phyloP scores from a whole-genome alignment of 768 basidiomycete genomes.

The Auricularia sp. region DNA sequence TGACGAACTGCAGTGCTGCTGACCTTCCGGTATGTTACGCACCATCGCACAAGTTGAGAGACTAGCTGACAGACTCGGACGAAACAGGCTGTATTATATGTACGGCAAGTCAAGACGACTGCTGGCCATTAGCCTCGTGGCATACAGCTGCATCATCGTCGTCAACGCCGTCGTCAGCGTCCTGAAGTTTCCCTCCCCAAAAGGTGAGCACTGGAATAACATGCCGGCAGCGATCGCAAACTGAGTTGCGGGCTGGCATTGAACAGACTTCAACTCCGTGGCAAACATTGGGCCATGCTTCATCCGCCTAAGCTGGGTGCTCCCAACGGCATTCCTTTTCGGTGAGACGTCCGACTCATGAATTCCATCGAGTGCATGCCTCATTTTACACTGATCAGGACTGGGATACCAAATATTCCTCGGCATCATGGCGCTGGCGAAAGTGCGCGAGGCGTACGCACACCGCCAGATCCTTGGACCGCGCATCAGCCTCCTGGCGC shows the following conservation, averaged over 20 bases:
- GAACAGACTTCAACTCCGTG: no score
- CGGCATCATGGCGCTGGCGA: no score
- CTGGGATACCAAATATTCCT: no score
- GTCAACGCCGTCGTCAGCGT: background rate
- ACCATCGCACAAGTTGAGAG: background rate
- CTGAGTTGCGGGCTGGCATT: no score
- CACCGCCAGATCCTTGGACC: background rate
- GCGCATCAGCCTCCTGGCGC: background rate
- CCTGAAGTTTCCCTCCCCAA: background rate
- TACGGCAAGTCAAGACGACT: background rate
- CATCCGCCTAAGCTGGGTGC: no score
- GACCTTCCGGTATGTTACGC: background rate
- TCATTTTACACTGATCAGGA: no score
- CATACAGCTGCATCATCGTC: background rate
- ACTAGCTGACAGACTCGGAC: background rate
- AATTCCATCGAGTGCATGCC: no score
- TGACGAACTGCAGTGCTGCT: background rate
- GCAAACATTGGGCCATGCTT: no score
- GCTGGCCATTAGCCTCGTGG: background rate
- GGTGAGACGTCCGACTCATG: no score
- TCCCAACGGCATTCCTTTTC: no score
- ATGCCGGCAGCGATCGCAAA: no score
- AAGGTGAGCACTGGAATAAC: background rate
- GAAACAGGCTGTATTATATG: background rate
- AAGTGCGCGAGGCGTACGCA: background rate